phyloP scores from a whole-genome alignment of 257 asterid genomes.

The Nicotiana attenuata region DNA sequence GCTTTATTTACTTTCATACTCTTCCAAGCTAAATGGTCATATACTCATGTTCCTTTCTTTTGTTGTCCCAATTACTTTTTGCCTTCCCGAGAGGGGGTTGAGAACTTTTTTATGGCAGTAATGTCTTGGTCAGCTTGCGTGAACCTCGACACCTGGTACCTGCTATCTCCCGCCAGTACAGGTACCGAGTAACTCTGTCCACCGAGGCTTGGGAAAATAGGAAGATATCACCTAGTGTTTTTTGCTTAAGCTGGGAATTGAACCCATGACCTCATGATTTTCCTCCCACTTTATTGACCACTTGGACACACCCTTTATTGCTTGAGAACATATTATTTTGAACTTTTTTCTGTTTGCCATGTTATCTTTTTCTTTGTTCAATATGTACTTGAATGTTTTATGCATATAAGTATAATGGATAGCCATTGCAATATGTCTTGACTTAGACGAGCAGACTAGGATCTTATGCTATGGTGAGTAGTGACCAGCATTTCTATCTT shows the following conservation, averaged over 20 bases:
- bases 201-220: no score
- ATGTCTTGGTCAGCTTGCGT: no score
- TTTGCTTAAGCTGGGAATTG: no score
- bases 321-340: background rate
- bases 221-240: no score
- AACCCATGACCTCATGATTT: no score
- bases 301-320: no score
- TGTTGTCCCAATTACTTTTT: background rate
- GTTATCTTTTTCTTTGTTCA: background rate
- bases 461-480: background rate
- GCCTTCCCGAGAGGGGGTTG: background rate
- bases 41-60: background rate
- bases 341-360: background rate
- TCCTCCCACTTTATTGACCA: no score
- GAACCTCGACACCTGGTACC: no score
- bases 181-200: no score
- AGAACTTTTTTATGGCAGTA: no score
- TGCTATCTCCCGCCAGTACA: no score
- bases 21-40: background rate
- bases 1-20: background rate
- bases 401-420: background rate
- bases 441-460: background rate
- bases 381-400: background rate
- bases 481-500: background rate
- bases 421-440: background rate